Conservation (phyloP, 805 yeast genomes). For the Monosporozyma siamensis region DNA sequence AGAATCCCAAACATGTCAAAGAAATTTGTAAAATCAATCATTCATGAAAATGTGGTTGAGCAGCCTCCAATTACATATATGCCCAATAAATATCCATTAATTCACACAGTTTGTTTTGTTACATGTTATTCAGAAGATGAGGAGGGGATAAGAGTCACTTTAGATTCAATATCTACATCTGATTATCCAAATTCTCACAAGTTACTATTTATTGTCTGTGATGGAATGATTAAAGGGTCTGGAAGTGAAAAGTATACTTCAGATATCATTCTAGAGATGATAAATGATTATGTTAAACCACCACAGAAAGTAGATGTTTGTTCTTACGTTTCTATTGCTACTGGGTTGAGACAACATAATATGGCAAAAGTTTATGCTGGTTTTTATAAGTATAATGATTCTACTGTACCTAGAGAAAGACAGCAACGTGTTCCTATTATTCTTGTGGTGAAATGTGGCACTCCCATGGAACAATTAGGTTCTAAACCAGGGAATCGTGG, state of each 20-base stretch:
- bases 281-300: slow-evolving; percentile 66
- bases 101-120: slow-evolving; percentile 65
- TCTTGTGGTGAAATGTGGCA: slow-evolving; percentile 78
- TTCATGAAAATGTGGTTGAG: slow-evolving; percentile 73
- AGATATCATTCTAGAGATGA: slow-evolving; percentile 78
- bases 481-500: slow-evolving; percentile 91
- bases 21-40: slow-evolving; percentile 26
- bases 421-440: slow-evolving; percentile 82
- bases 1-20: background rate
- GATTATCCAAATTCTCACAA: slow-evolving; percentile 95
- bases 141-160: slow-evolving; percentile 73
- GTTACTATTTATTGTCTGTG: slow-evolving; percentile 76
- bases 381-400: slow-evolving; percentile 75
- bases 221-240: slow-evolving; percentile 89
- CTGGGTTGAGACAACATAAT: slow-evolving; percentile 89
- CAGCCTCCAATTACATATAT: slow-evolving; percentile 87
- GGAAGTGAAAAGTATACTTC: slow-evolving; percentile 87
- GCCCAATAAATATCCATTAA: slow-evolving; percentile 76
- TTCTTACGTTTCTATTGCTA: slow-evolving; percentile 92
- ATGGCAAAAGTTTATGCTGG: slow-evolving; percentile 97
- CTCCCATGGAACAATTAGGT: slow-evolving; percentile 63
- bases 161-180: slow-evolving; percentile 90
- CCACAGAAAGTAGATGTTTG: slow-evolving; percentile 68
- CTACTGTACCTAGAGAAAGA: slow-evolving; percentile 64
- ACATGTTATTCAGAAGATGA: slow-evolving; percentile 95